Percentiles rank a stretch among this genome's conserved stretches.
Evolutionary conservation across 768 basidiomycete genomes (phyloP).

Genomic region (Rhodotorula graminis): DNA sequence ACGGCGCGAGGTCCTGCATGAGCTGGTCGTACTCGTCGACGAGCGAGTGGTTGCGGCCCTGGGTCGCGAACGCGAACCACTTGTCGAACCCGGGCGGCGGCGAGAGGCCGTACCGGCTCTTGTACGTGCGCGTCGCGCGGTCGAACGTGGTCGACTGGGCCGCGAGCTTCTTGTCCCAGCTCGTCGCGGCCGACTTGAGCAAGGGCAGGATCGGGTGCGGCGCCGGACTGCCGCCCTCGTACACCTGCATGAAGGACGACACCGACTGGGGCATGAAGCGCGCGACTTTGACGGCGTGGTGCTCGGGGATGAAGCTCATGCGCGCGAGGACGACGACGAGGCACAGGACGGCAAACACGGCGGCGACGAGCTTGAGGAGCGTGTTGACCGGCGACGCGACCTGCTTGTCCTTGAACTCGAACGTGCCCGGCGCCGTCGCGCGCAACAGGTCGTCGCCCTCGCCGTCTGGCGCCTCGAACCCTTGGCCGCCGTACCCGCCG

Average conservation of each 20-base stretch:
- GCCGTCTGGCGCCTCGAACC: neutral
- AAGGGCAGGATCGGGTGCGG: constrained; percentile 42
- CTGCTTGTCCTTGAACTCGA: neutral
- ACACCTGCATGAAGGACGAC: constrained; percentile 16
- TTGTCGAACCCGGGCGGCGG: constrained; percentile 43
- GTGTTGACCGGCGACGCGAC: constrained; percentile 1
- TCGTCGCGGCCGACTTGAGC: constrained; percentile 24
- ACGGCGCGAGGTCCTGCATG: constrained; percentile 42
- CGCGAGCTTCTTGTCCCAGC: constrained; percentile 36
- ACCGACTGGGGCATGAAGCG: constrained; percentile 36
- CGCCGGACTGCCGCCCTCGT: neutral
- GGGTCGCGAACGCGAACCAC: constrained; percentile 44
- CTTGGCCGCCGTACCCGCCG: constrained; percentile 9
- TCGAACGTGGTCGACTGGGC: constrained; percentile 39
- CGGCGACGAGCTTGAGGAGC: constrained; percentile 23
- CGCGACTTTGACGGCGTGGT: constrained; percentile 15
- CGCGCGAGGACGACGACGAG: constrained; percentile 21
- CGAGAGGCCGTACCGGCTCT: constrained; percentile 34
- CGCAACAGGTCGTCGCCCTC: constrained; percentile 10
- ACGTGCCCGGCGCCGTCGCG: neutral
- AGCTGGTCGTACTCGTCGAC: constrained; percentile 45
- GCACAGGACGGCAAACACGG: constrained; percentile 8
- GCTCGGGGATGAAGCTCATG: constrained; percentile 11
- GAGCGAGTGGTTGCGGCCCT: constrained; percentile 43
- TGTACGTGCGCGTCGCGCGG: constrained; percentile 38